These are phyloP conservation scores for Isatis lusitanica DNA, from an alignment of 441 rosid genomes.

Conservation along the genomic window DNA sequence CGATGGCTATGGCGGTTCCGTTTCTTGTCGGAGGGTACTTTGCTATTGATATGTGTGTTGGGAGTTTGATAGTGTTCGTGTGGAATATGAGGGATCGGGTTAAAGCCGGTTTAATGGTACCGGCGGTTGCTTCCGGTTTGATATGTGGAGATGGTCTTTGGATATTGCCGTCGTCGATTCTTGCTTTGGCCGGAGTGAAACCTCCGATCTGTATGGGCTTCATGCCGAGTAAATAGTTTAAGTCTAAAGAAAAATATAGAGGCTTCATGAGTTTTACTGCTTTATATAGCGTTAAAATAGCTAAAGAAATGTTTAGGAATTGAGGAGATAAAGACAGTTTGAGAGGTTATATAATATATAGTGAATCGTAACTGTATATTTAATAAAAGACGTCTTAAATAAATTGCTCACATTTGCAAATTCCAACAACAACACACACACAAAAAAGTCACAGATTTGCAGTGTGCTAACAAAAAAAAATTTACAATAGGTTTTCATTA, in stretches of 20 bases:
- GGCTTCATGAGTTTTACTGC: not conserved
- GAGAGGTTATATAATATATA: not conserved
- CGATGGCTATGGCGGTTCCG: conserved; percentile 93
- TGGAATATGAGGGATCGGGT: conserved; percentile 60
- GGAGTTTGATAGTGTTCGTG: conserved; percentile 67
- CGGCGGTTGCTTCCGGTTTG: conserved; percentile 83
- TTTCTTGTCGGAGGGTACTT: conserved; percentile 83
- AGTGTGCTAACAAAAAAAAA: no score
- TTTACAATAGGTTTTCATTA: no score
- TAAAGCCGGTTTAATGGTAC: conserved; percentile 61
- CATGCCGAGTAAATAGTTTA: conserved; percentile 25
- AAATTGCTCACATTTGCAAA: not conserved
- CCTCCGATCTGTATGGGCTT: conserved; percentile 84
- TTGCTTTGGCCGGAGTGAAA: conserved; percentile 62
- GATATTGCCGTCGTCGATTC: conserved; percentile 80
- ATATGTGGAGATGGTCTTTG: conserved; percentile 84
- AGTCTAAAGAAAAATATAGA: not conserved
- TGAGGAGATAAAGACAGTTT: not conserved
- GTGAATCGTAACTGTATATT: not conserved
- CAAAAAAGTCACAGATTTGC: no score
- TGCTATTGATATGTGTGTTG: conserved; percentile 81
- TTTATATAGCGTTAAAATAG: not conserved
- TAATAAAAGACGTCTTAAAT: not conserved
- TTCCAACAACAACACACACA: not conserved
- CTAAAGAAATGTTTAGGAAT: not conserved